These are phyloP conservation scores for Aspergillus neoniger DNA, from an alignment of 2,329 filamentous ascomycete species.

Conservation along the genomic window DNA sequence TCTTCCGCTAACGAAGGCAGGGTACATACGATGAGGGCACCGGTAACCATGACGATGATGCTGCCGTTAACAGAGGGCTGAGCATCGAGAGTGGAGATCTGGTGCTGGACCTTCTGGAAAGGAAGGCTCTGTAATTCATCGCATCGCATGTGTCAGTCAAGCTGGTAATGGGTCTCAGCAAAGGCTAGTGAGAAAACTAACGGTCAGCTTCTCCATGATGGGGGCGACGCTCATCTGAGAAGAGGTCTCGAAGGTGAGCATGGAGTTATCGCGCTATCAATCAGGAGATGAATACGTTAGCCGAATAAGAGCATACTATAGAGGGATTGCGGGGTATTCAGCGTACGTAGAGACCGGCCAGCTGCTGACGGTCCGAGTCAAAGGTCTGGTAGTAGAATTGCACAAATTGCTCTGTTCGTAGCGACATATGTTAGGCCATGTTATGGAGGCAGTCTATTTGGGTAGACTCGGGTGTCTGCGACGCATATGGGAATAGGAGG, in stretches of 20 bases:
- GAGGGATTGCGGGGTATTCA: neutral
- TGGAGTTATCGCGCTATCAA: constrained; percentile 73
- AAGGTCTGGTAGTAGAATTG: constrained; percentile 89
- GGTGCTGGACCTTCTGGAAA: constrained; percentile 79
- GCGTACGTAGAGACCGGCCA: constrained; percentile 79
- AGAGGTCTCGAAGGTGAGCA: constrained; percentile 86
- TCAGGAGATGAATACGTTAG: neutral
- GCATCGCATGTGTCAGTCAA: constrained; percentile 4
- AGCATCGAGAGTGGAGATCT: constrained; percentile 74
- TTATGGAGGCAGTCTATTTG: constrained; percentile 2
- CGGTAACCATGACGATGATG: constrained; percentile 86
- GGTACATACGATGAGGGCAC: constrained; percentile 73
- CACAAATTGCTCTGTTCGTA: constrained; percentile 75
- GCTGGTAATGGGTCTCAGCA: neutral
- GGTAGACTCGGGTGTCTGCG: neutral
- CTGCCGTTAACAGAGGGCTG: constrained; percentile 73
- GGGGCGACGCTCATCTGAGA: constrained; percentile 62
- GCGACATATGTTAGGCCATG: constrained; percentile 23
- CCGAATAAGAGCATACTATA: neutral
- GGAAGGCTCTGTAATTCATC: constrained; percentile 63
- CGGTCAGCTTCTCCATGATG: constrained; percentile 80
- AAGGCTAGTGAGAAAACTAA: constrained; percentile 50
- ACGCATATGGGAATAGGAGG: neutral
- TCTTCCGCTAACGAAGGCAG: neutral
- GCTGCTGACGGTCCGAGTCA: constrained; percentile 67